Evolutionary conservation across 164 flowering plant species (phyloP), one percentile per base, ranked within the genome.

Genomic region (Vitis labrusca): DNA sequence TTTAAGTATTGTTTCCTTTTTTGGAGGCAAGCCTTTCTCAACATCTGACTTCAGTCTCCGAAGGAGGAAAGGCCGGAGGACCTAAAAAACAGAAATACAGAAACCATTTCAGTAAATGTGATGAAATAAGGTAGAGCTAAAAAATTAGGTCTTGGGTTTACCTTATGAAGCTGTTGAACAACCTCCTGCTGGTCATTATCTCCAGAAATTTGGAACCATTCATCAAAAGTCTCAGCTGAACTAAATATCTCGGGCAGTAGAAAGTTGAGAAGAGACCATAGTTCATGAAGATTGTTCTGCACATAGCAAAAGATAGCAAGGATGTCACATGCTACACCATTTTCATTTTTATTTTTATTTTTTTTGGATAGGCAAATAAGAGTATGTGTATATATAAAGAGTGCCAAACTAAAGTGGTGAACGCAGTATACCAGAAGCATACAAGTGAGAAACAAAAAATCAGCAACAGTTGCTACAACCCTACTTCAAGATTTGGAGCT

Each of bases 221-320:
- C 98, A 80, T 96, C 99, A 85, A 96, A 96, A 51, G 99, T 92
- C 76, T 96, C 99, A 63, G 99, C 95, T 32, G 98, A 96, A 80
- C 97, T 93, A 78, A 96, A 96, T 69, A 96, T 88, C 84, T 96
- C 99, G 0, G 98, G 99, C 59, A 96, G 84, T 57, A 96, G 77
- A 75, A 96, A 96, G 82, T 96, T 96, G 16, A 96, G 92, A 67
- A 96, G 97, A 67, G 99, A 80, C 99, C 98, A 96, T 2, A 96
- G 90, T 73, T 96, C 99, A 79, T 96, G 98, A 53, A 96, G 98
- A 82, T 96, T 96, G 79, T 96, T 96, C 98, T 96, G 97, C 87
- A 86, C 1, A 66, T 8, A 52, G 32, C 9, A 55, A 52, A 44
- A 62, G 37, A 67, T 8, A 23, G 5, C 47, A 51, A 23, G 2